phyloP scores from a whole-genome alignment of 2,329 filamentous ascomycete genomes.

The Botrytis elliptica region DNA sequence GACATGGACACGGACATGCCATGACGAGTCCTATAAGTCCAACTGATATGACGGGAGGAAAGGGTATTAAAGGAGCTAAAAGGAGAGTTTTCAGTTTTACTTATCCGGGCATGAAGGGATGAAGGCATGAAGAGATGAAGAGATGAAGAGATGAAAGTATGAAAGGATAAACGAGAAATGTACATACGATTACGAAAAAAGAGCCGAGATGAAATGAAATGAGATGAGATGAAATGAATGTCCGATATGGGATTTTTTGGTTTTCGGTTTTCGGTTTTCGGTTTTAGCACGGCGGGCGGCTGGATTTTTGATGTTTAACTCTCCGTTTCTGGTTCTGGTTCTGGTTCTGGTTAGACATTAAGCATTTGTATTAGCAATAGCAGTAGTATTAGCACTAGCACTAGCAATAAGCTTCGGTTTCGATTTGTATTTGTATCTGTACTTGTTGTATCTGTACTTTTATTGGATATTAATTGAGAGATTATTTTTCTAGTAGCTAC shows the following conservation, averaged over 20 bases:
- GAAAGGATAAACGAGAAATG: neutral
- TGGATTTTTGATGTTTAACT: neutral
- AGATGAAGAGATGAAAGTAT: too few relatives aligned
- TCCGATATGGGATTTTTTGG: too few relatives aligned
- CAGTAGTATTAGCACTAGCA: neutral
- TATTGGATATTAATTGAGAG: neutral
- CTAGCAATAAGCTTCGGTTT: neutral
- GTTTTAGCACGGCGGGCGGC: neutral
- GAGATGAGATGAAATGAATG: too few relatives aligned
- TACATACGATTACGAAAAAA: neutral
- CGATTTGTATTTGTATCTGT: neutral
- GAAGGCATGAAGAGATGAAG: neutral
- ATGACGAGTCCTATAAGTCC: neutral
- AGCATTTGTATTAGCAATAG: neutral
- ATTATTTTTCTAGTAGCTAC: neutral
- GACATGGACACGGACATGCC: neutral
- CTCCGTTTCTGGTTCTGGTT: neutral
- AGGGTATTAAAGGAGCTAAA: neutral
- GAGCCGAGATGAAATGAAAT: too few relatives aligned
- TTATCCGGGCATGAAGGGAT: neutral
- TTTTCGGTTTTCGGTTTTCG: too few relatives aligned
- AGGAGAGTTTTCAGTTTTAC: neutral
- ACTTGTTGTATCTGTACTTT: neutral
- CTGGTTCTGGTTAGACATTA: neutral
- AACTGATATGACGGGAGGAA: neutral